These are phyloP conservation scores for Xylaria sp. DNA, from an alignment of 2,329 filamentous ascomycete genomes.

Conservation along the genomic window DNA sequence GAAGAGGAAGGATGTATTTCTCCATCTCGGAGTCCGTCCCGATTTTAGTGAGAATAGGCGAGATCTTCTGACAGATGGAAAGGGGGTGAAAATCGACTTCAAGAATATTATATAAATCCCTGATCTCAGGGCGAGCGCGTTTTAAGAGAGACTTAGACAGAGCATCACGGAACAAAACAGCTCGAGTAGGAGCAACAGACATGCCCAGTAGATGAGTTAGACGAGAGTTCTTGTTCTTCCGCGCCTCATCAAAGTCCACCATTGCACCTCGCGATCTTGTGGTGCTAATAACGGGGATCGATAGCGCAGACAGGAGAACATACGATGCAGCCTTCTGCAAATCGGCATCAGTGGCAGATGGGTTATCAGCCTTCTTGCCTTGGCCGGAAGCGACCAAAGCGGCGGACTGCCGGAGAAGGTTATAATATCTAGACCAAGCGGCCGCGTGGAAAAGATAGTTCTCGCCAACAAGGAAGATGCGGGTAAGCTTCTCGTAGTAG, in stretches of 20 bases:
- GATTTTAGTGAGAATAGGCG: conserved; percentile 93
- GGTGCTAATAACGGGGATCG: conserved; percentile 99
- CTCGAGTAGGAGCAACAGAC: conserved; percentile 87
- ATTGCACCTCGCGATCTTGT: conserved; percentile 94
- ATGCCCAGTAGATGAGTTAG: conserved; percentile 96
- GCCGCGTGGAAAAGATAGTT: conserved; percentile 99
- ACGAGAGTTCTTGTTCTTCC: conserved; percentile 98
- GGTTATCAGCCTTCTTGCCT: conserved; percentile 94
- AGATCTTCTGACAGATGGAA: conserved; percentile 99
- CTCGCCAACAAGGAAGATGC: conserved; percentile 98
- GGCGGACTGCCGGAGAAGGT: conserved; percentile 90
- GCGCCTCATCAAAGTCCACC: conserved; percentile 95
- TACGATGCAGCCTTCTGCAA: conserved; percentile 95
- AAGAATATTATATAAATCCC: conserved; percentile 97
- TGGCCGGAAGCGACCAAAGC: conserved; percentile 84
- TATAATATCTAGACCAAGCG: conserved; percentile 97
- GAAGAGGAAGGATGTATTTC: conserved; percentile 93
- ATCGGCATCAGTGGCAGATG: conserved; percentile 86
- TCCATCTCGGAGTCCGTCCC: conserved; percentile 95
- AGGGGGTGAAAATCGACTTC: conserved; percentile 99
- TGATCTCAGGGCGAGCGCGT: conserved; percentile 92
- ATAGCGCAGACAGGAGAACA: conserved; percentile 90
- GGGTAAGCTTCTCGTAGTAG: conserved; percentile 99
- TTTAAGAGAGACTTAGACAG: conserved; percentile 94
- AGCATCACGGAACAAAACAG: conserved; percentile 93